Percentiles rank a stretch among this genome's conserved stretches.
Evolutionary conservation across 768 basidiomycete genomes (phyloP).

Genomic region (Leccinum subtestaceum): DNA sequence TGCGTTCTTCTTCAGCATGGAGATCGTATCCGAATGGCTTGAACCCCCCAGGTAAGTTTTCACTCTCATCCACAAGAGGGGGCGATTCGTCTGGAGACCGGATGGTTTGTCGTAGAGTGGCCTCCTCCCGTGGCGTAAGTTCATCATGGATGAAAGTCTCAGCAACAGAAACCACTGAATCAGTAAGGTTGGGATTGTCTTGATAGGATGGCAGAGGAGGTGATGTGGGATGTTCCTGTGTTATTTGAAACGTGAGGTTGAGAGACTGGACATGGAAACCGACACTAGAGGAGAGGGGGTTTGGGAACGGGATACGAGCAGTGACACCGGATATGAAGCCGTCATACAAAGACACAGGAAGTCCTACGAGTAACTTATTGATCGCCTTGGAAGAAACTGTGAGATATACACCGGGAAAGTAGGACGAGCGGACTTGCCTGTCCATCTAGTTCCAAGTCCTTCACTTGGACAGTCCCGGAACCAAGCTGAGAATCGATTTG

Average conservation of each 20-base stretch:
- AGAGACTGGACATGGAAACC: constrained; percentile 68
- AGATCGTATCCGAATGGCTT: constrained; percentile 44
- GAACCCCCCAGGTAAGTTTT: constrained; percentile 65
- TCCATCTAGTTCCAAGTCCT: constrained; percentile 75
- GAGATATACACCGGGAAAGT: constrained; percentile 11
- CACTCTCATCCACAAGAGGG: constrained; percentile 33
- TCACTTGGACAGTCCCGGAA: constrained; percentile 85
- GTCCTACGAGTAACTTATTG: constrained; percentile 59
- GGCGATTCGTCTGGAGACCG: constrained; percentile 41
- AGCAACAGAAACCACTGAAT: constrained; percentile 81
- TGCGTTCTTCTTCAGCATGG: constrained; percentile 35
- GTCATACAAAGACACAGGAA: constrained; percentile 66
- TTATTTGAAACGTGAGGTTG: constrained; percentile 61
- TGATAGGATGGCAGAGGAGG: constrained; percentile 10
- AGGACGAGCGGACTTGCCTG: constrained; percentile 48
- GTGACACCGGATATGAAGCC: constrained; percentile 75
- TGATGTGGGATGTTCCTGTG: constrained; percentile 19
- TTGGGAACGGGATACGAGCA: constrained; percentile 81
- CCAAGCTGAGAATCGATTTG: constrained; percentile 92
- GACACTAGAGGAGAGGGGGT: constrained; percentile 72
- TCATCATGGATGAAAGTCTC: constrained; percentile 87
- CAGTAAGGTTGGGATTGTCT: constrained; percentile 50
- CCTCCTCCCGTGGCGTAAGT: constrained; percentile 68
- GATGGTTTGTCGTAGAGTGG: constrained; percentile 66
- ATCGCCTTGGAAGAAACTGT: constrained; percentile 56